phyloP scores from a whole-genome alignment of 768 basidiomycete species.

The Mycena sanguinolenta region DNA sequence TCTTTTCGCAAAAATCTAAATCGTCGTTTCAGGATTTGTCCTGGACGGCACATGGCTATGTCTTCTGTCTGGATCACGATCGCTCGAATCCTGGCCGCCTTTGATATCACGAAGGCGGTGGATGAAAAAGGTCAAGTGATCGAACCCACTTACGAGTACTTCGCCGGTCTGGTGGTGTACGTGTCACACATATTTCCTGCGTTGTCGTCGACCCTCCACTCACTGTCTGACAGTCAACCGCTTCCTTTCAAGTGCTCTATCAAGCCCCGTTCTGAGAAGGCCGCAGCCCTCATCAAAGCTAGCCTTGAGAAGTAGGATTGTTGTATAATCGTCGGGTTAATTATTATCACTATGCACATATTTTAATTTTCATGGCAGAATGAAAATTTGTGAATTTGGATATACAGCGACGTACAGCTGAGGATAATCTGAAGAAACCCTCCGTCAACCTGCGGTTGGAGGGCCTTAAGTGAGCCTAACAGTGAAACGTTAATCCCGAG shows the following conservation, averaged over 20 bases:
- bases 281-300: slow-evolving; percentile 37
- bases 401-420: no score
- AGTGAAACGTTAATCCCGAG: no score
- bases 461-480: no score
- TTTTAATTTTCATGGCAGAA: no score
- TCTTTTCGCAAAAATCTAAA: not conserved
- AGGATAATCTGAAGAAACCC: no score
- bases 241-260: slow-evolving; percentile 46
- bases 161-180: slow-evolving; percentile 3
- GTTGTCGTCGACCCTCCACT: not conserved
- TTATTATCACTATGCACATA: no score
- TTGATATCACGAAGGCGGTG: slow-evolving; percentile 19
- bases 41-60: slow-evolving; percentile 15
- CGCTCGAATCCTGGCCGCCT: slow-evolving; percentile 8
- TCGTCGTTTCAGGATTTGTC: slow-evolving; percentile 30
- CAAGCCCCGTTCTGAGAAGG: slow-evolving; percentile 44
- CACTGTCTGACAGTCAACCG: slow-evolving; percentile 34
- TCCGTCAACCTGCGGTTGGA: no score
- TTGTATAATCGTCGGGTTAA: no score
- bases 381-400: no score
- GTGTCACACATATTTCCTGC: not conserved
- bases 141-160: slow-evolving; percentile 41
- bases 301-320: not conserved
- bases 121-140: slow-evolving; percentile 28
- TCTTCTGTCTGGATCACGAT: slow-evolving; percentile 15